Conservation (phyloP, 2,329 filamentous ascomycete species). For the Diaporthe citrichinensis region DNA sequence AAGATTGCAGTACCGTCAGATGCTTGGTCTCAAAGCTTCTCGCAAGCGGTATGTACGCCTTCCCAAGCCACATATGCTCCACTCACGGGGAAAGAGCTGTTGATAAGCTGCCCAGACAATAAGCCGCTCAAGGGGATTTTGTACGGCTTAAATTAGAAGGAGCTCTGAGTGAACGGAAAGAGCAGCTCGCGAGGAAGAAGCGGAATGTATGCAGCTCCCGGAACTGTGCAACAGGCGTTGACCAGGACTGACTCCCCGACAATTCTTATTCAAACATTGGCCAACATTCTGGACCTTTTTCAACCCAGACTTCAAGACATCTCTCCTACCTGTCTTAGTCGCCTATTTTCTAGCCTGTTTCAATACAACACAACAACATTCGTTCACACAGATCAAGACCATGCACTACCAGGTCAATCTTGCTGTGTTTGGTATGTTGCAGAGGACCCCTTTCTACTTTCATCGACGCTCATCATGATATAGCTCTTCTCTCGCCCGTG, state of each 20-base stretch:
- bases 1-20: no score
- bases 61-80: not conserved
- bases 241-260: not conserved
- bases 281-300: not conserved
- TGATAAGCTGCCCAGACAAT: not conserved
- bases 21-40: no score
- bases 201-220: not conserved
- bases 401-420: not conserved
- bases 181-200: not conserved
- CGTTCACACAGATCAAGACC: not conserved
- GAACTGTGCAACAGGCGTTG: not conserved
- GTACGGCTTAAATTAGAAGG: not conserved
- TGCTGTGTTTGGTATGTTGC: not conserved
- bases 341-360: not conserved
- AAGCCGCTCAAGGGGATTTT: not conserved
- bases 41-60: not conserved
- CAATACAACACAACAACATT: not conserved
- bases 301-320: not conserved
- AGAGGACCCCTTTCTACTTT: not conserved
- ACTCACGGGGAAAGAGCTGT: not conserved
- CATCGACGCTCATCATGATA: not conserved
- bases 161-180: not conserved
- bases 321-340: not conserved
- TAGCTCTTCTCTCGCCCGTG: not conserved
- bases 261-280: not conserved